Percentiles rank a stretch among this genome's conserved stretches.
phyloP scores from a whole-genome alignment of 148 eudicot genomes.

The Chenopodium album region DNA sequence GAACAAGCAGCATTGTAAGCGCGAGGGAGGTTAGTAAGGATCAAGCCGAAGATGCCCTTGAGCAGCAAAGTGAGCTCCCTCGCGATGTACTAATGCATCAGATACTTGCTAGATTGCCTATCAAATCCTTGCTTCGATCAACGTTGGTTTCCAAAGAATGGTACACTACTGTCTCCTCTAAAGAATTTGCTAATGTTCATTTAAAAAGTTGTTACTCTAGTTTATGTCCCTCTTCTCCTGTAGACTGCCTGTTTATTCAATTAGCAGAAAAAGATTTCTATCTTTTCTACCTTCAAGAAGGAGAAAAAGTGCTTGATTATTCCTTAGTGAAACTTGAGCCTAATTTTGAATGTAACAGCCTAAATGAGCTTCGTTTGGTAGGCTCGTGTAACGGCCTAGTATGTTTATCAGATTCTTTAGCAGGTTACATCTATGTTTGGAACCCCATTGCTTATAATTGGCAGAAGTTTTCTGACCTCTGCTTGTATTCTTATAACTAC shows the following conservation, averaged over 20 bases:
- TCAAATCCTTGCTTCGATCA: slow-evolving; percentile 14
- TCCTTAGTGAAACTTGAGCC: slow-evolving; percentile 32
- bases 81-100: slow-evolving; percentile 16
- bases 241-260: slow-evolving; percentile 29
- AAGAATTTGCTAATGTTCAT: slow-evolving; percentile 24
- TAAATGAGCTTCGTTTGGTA: slow-evolving; percentile 17
- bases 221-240: slow-evolving; percentile 1
- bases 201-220: slow-evolving; percentile 6
- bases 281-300: slow-evolving; percentile 21
- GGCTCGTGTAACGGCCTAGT: slow-evolving; percentile 28
- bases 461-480: slow-evolving; percentile 11
- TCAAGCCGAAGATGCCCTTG: not conserved
- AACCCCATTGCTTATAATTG: slow-evolving; percentile 26
- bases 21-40: not conserved
- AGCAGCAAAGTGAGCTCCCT: slow-evolving; percentile 17
- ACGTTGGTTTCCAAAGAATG: slow-evolving; percentile 25
- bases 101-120: slow-evolving; percentile 23
- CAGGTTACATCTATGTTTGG: slow-evolving; percentile 25
- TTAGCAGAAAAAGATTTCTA: slow-evolving; percentile 22
- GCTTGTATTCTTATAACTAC: not conserved
- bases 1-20: not conserved
- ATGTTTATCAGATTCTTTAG: slow-evolving; percentile 26
- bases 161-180: slow-evolving; percentile 23
- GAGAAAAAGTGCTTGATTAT: slow-evolving; percentile 21
- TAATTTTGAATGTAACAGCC: slow-evolving; percentile 3